Percentiles rank a stretch among this genome's conserved stretches.
phyloP scores from a whole-genome alignment of 179 eudicot species.

The Gypsophila paniculata region DNA sequence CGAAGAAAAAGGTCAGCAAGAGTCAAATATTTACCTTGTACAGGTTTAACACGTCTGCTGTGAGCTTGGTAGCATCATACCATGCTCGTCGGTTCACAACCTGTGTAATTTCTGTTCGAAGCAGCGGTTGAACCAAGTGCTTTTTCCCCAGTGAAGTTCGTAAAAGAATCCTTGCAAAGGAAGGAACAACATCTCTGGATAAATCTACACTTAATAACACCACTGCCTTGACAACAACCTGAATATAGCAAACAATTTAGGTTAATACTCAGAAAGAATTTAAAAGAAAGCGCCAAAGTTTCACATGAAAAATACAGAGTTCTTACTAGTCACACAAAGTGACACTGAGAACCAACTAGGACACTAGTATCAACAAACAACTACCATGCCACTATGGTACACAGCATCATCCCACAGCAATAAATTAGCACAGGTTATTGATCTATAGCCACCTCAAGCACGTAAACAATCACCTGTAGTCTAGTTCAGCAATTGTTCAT shows the following conservation, averaged over 20 bases:
- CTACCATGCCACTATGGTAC: neutral
- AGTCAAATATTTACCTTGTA: slow-evolving; percentile 58
- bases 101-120: slow-evolving; percentile 88
- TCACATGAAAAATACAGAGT: no score
- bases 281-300: neutral
- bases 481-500: neutral
- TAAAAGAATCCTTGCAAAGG: slow-evolving; percentile 83
- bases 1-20: neutral
- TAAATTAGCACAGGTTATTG: neutral
- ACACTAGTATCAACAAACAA: neutral
- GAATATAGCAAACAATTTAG: slow-evolving; percentile 15
- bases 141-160: slow-evolving; percentile 88
- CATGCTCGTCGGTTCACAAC: slow-evolving; percentile 93
- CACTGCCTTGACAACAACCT: slow-evolving; percentile 74
- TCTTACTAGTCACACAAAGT: neutral
- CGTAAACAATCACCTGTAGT: no score
- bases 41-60: slow-evolving; percentile 73
- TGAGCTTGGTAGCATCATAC: slow-evolving; percentile 91
- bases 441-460: no score
- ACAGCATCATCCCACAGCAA: neutral
- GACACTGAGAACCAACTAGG: neutral
- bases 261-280: neutral
- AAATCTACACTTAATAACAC: slow-evolving; percentile 67
- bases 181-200: slow-evolving; percentile 89
- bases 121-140: slow-evolving; percentile 70